Conservation (phyloP, 2,329 filamentous ascomycete species). For the Dendrostoma leiphaemia region DNA sequence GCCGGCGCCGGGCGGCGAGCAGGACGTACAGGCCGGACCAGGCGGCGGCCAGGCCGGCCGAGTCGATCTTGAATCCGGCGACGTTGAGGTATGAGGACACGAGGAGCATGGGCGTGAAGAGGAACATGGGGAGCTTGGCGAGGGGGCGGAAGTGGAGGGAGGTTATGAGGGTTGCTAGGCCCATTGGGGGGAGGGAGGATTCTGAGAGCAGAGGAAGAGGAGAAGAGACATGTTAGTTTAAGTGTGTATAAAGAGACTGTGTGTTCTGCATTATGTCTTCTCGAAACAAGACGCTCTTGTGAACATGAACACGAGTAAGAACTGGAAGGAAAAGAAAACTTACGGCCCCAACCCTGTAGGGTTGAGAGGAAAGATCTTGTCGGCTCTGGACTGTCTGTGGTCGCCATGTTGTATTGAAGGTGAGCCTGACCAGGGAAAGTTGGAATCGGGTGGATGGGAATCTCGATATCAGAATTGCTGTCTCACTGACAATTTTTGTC, state of each 20-base stretch:
- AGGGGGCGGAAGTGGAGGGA: slow-evolving; percentile 55
- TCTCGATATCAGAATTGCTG: too few relatives aligned
- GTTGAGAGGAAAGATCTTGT: slow-evolving; percentile 32
- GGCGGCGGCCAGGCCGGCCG: slow-evolving; percentile 53
- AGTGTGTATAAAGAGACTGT: too few relatives aligned
- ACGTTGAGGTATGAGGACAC: slow-evolving; percentile 60
- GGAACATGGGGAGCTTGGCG: slow-evolving; percentile 45
- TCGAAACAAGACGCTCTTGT: not conserved
- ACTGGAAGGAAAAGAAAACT: slow-evolving; percentile 26
- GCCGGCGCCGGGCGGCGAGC: slow-evolving; percentile 48
- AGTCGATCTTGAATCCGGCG: slow-evolving; percentile 56
- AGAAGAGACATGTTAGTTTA: too few relatives aligned
- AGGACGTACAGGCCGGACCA: slow-evolving; percentile 58
- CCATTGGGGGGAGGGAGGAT: slow-evolving; percentile 52
- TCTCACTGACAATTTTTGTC: not conserved
- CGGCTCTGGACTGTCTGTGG: slow-evolving; percentile 18
- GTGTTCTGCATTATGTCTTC: too few relatives aligned
- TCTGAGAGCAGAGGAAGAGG: slow-evolving; percentile 42
- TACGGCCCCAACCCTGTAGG: slow-evolving; percentile 50
- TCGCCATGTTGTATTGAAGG: not conserved
- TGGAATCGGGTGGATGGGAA: too few relatives aligned
- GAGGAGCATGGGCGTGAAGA: slow-evolving; percentile 50
- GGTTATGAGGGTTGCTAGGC: slow-evolving; percentile 54
- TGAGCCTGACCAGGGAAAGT: too few relatives aligned
- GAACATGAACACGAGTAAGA: not conserved